Percentiles rank a stretch among this genome's conserved stretches.
Evolutionary conservation across 805 yeast genomes (phyloP).

Genomic region (Yamadazyma insecticola): DNA sequence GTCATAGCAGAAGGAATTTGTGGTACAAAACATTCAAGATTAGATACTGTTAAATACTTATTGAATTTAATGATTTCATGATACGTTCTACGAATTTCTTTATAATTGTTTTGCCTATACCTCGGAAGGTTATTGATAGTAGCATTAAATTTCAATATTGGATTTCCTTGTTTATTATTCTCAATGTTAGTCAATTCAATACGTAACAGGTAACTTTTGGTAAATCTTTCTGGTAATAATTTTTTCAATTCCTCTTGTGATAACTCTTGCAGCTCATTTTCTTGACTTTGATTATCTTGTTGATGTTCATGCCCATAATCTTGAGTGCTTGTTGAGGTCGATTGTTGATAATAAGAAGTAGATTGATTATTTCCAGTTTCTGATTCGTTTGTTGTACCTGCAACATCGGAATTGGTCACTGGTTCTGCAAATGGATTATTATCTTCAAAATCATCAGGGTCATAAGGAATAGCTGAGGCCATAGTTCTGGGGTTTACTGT

Average conservation of each 20-base stretch:
- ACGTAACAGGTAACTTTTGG: conserved; percentile 37
- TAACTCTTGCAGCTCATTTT: conserved; percentile 14
- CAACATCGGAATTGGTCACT: conserved; percentile 1
- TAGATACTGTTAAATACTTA: conserved; percentile 71
- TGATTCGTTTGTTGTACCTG: conserved; percentile 3
- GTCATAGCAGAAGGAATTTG: conserved; percentile 74
- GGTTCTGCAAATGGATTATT: conserved; percentile 42
- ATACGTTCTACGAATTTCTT: conserved; percentile 75
- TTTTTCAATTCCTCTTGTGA: conserved; percentile 39
- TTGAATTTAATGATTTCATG: conserved; percentile 73
- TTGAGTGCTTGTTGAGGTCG: background rate
- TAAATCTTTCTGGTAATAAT: conserved; percentile 49
- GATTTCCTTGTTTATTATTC: conserved; percentile 69
- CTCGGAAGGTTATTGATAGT: conserved; percentile 56
- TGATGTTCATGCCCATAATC: conserved; percentile 2
- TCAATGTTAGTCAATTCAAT: conserved; percentile 69
- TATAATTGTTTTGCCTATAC: conserved; percentile 65
- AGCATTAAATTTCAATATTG: conserved; percentile 68
- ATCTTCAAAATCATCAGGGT: conserved; percentile 43
- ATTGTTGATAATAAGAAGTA: conserved; percentile 6
- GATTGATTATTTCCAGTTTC: background rate
- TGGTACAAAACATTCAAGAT: conserved; percentile 91
- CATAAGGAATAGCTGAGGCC: conserved; percentile 42
- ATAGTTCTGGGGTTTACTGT: too few species aligned
- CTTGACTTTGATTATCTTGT: conserved; percentile 5